Base-by-base conservation (phyloP, 768 basidiomycete genomes). In the Leccinum subgranulosum region DNA sequence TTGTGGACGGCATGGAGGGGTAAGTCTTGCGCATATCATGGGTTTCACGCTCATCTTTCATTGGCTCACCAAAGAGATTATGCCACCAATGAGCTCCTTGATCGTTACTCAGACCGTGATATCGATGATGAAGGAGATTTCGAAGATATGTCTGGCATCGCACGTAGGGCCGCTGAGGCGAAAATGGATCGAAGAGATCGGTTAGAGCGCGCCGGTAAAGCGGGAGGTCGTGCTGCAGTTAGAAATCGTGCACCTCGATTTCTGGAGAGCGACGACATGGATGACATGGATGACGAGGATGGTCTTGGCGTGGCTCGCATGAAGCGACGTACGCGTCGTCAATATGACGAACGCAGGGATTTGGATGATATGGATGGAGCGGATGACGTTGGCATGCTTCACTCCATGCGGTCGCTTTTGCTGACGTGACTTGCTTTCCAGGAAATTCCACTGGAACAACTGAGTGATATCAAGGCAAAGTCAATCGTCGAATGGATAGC, bases 401-500 rank as follows among this genome's bases (percentile, higher is more conserved):
- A 21, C 45, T 34, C 25, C 7, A 15, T 23, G 47, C 27, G 46
- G 12, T 49, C n/a, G 12, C 34, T 34, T 41, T 53, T 49, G 29
- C 65, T 72, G 51, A 73, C 33, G 9, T 43, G 21, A 28, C 46
- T 59, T 46, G 23, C 23, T 50, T 33, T 49, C 14, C 67, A 97
- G 92, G 94, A 98, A 73, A 81, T 99, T 54, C 94, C 97, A 1
- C 73, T 97, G 45, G 96, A 98, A 69, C 93, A 99, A 76, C 79
- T 99, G 10, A 92, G 92, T 59, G 97, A 99, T 69, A 94, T 99
- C 78, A 98, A 98, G 70, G 93, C 95, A 39, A 93, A 95, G 68
- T 94, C 92, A 12, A 94, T 99, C 56, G 89, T 90, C 23, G 97
- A 98, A 73, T 99, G 97, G 97, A 95, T 98, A 65, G 88, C 92